These are phyloP conservation scores for Trypanosomatidae sp. DNA, from an alignment of 208 protist genomes.

Conservation along the genomic window DNA sequence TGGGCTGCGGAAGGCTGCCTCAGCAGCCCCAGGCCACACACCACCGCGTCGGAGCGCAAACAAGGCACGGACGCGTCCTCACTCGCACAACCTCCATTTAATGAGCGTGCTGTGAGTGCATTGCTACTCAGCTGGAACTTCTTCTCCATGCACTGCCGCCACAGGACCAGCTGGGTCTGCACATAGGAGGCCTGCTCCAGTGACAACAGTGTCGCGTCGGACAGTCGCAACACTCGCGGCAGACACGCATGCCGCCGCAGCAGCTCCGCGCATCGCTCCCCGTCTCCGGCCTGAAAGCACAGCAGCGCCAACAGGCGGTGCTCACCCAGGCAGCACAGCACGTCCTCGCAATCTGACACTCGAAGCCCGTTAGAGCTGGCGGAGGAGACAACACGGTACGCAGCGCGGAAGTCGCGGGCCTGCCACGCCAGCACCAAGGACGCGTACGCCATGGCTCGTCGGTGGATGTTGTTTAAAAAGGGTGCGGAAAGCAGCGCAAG, in stretches of 20 bases:
- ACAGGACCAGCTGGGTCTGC: constrained; percentile 1
- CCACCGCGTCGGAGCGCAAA: too few relatives aligned
- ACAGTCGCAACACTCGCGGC: constrained; percentile 4
- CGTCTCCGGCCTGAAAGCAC: constrained; percentile 40
- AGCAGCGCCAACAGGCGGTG: constrained; percentile 68
- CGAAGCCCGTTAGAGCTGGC: constrained; percentile 23
- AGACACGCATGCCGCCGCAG: constrained; percentile 37
- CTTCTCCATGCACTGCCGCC: constrained; percentile 14
- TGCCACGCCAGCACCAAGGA: constrained; percentile 72
- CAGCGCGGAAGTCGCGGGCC: constrained; percentile 51
- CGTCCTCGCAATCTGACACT: constrained; percentile 62
- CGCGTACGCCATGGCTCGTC: constrained; percentile 64
- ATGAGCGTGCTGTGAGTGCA: too few relatives aligned
- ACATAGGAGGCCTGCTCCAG: background rate
- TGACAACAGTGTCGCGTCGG: background rate
- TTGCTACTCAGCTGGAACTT: background rate
- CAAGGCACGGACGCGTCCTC: too few relatives aligned
- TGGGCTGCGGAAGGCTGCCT: constrained; percentile 18
- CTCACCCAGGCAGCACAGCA: constrained; percentile 54
- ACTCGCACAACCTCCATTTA: too few relatives aligned
- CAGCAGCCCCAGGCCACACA: constrained; percentile 13
- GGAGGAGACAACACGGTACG: constrained; percentile 41
- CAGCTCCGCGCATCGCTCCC: constrained; percentile 17
- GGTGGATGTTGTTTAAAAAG: too few relatives aligned
- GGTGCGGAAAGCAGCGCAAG: too few relatives aligned